These are phyloP conservation scores for Marsdenia floribunda DNA, from an alignment of 257 asterid genomes.

Conservation along the genomic window DNA sequence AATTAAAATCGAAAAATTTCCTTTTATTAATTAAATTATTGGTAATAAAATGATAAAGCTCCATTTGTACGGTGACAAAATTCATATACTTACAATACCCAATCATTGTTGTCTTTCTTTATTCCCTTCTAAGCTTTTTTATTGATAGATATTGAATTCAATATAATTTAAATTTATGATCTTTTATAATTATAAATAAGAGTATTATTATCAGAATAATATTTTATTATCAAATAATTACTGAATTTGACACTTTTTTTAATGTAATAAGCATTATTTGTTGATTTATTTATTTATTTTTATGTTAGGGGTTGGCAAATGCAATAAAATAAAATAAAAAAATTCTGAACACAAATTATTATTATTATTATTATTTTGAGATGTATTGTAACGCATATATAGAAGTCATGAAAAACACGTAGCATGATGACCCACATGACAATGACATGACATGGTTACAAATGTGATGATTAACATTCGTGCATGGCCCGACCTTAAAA, in stretches of 20 bases:
- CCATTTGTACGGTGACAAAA: not conserved
- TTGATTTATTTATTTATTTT: too few species aligned
- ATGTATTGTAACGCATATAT: not conserved
- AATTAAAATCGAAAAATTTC: too few species aligned
- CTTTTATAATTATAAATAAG: too few species aligned
- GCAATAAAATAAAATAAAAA: not conserved
- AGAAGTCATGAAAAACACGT: slow-evolving; percentile 11
- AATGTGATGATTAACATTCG: slow-evolving; percentile 2
- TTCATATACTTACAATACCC: slow-evolving; percentile 14
- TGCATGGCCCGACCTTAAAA: slow-evolving; percentile 5
- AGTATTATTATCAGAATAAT: too few species aligned
- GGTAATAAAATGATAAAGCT: not conserved
- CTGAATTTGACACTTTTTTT: not conserved
- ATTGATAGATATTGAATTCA: not conserved
- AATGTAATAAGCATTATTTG: too few species aligned
- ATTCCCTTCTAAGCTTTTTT: not conserved
- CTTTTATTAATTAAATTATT: not conserved
- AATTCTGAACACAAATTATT: not conserved
- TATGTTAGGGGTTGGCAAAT: too few species aligned
- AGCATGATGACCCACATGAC: slow-evolving; percentile 15
- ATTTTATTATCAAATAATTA: too few species aligned
- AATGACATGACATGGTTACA: slow-evolving; percentile 8
- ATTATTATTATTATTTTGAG: too few species aligned
- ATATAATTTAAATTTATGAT: too few species aligned
- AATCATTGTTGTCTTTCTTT: slow-evolving; percentile 38